phyloP scores from a whole-genome alignment of 139 green algal genomes.

The Marvania coccoides region DNA sequence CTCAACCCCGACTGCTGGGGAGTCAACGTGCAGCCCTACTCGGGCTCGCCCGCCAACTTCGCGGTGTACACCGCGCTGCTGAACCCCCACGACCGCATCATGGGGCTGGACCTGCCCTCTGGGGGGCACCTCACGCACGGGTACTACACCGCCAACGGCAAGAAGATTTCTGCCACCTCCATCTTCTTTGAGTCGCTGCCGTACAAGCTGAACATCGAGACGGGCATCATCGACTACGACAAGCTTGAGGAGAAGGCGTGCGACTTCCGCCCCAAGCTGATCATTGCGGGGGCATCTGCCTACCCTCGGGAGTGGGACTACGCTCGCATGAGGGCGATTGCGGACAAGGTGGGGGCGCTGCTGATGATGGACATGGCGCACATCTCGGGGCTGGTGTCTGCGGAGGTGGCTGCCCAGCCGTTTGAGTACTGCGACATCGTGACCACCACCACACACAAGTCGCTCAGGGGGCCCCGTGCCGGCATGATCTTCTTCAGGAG shows the following conservation, averaged over 20 bases:
- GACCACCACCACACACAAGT: constrained; percentile 90
- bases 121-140: constrained; percentile 86
- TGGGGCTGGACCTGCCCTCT: constrained; percentile 79
- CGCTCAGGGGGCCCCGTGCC: constrained; percentile 64
- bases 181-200: constrained; percentile 87
- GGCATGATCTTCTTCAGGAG: constrained; percentile 83
- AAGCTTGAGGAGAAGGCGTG: constrained; percentile 76
- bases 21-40: constrained; percentile 86
- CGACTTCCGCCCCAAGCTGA: constrained; percentile 78
- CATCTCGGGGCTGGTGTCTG: constrained; percentile 69
- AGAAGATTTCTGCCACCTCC: constrained; percentile 79
- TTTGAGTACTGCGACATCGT: constrained; percentile 82
- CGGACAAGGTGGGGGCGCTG: constrained; percentile 61
- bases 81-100: constrained; percentile 76
- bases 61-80: constrained; percentile 85
- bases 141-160: constrained; percentile 83
- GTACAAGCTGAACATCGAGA: constrained; percentile 86
- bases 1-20: constrained; percentile 63
- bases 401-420: constrained; percentile 46
- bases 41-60: constrained; percentile 87
- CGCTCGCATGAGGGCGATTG: constrained; percentile 60
- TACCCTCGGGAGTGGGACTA: constrained; percentile 87
- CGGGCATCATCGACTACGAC: constrained; percentile 76
- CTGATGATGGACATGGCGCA: constrained; percentile 87
- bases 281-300: constrained; percentile 73